A percentile compares a stretch with the other conserved stretches of the same genome.
Conservation (phyloP, 805 yeast species). For the Brettanomyces anomalus region DNA sequence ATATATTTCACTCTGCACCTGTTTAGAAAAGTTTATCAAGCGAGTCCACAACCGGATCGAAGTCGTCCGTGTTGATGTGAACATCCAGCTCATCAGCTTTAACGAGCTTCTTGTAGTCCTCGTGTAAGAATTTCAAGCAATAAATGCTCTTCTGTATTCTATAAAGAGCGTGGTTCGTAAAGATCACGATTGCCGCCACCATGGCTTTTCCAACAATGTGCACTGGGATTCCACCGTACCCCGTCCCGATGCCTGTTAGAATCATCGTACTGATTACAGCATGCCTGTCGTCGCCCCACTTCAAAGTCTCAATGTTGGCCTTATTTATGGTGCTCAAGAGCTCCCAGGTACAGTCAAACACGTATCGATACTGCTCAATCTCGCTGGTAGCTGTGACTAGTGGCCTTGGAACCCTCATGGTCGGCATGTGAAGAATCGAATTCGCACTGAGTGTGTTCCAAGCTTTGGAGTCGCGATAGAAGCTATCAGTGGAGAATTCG, state of each 20-base stretch:
- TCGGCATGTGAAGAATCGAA: slow-evolving; percentile 29
- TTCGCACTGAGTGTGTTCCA: slow-evolving; percentile 21
- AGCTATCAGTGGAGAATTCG: slow-evolving; percentile 15
- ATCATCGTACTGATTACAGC: slow-evolving; percentile 19
- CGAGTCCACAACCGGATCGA: slow-evolving; percentile 10
- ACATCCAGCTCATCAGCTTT: slow-evolving; percentile 7
- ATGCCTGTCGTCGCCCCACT: slow-evolving; percentile 10
- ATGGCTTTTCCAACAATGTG: slow-evolving; percentile 26
- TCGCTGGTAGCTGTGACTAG: slow-evolving; percentile 6
- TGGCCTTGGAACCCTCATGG: slow-evolving; percentile 30
- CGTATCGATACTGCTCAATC: slow-evolving; percentile 11
- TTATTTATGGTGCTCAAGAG: slow-evolving; percentile 18
- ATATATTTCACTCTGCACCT: too few species aligned
- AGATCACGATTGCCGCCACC: slow-evolving; percentile 27
- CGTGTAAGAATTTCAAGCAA: slow-evolving; percentile 18
- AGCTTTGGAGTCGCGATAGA: slow-evolving; percentile 19
- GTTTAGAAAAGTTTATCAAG: slow-evolving; percentile 4
- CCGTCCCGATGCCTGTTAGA: slow-evolving; percentile 32
- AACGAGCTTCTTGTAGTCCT: slow-evolving; percentile 14
- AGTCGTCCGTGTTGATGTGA: slow-evolving; percentile 3
- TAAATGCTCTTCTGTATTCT: slow-evolving; percentile 16
- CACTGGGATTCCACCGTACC: slow-evolving; percentile 28
- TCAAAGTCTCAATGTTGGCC: slow-evolving; percentile 10
- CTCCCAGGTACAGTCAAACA: slow-evolving; percentile 32
- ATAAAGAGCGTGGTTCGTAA: slow-evolving; percentile 7